phyloP scores from a whole-genome alignment of 2,329 filamentous ascomycete species.

The Sarocladium strictum region DNA sequence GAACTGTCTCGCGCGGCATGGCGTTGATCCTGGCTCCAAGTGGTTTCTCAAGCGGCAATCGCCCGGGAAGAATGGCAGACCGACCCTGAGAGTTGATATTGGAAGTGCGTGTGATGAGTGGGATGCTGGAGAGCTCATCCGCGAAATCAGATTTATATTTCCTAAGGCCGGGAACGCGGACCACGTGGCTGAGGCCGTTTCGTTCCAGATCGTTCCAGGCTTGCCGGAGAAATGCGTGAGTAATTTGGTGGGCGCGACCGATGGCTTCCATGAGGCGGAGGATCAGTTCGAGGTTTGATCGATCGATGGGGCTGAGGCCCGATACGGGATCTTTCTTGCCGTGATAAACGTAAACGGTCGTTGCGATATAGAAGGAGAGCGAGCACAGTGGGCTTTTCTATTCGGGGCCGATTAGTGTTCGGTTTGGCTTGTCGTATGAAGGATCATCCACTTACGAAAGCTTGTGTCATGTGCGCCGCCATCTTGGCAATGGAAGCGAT shows the following conservation, averaged over 20 bases:
- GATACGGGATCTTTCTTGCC: constrained; percentile 61
- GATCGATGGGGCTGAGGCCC: constrained; percentile 42
- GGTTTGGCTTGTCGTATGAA: background rate
- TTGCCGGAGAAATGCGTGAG: constrained; percentile 79
- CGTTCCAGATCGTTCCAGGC: constrained; percentile 72
- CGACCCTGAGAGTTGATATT: background rate
- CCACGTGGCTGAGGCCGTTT: constrained; percentile 32
- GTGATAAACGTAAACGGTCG: constrained; percentile 76
- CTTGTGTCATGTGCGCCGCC: constrained; percentile 61
- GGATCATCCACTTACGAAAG: constrained; percentile 51
- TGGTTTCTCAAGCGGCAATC: constrained; percentile 30
- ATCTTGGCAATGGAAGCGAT: constrained; percentile 79
- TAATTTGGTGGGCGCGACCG: constrained; percentile 67
- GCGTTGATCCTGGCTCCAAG: constrained; percentile 12
- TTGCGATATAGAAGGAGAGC: constrained; percentile 79
- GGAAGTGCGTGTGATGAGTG: background rate
- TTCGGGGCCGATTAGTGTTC: background rate
- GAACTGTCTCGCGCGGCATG: background rate
- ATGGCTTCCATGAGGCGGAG: constrained; percentile 73
- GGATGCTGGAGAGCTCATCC: constrained; percentile 1
- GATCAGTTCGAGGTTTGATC: constrained; percentile 63
- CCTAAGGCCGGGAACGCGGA: constrained; percentile 29
- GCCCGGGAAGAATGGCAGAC: constrained; percentile 34
- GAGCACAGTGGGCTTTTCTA: constrained; percentile 40
- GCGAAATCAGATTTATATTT: constrained; percentile 22